These are phyloP conservation scores for Litsea cubeba DNA, from an alignment of 164 flowering plant genomes.

Conservation along the genomic window DNA sequence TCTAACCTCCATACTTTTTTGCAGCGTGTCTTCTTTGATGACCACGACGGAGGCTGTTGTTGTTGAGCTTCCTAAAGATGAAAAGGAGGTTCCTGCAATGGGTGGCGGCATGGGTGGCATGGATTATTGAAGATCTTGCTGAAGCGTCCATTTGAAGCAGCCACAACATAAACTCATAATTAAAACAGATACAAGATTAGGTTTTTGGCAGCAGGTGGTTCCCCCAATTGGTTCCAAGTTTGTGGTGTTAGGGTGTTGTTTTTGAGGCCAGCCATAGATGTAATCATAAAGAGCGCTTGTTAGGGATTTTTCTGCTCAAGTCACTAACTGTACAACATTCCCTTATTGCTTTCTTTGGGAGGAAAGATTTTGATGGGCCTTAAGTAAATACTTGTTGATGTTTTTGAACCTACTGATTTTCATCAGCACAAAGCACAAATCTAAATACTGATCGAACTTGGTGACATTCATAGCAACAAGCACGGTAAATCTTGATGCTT, in stretches of 20 bases:
- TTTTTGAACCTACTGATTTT: no score
- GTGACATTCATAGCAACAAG: no score
- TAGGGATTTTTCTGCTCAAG: neutral
- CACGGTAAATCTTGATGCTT: no score
- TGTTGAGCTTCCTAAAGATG: conserved; percentile 78
- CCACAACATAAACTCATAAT: neutral
- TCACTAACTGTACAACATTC: neutral
- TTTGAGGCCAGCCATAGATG: neutral
- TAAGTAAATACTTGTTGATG: neutral
- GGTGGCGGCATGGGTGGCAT: conserved; percentile 83
- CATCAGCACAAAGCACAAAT: no score
- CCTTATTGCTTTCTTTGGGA: neutral
- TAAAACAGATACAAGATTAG: neutral
- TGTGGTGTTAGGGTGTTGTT: neutral
- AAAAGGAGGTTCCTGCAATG: conserved; percentile 55
- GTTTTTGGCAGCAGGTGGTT: neutral
- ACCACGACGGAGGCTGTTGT: conserved; percentile 94
- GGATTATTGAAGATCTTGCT: conserved; percentile 45
- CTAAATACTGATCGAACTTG: no score
- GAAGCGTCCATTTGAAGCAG: neutral
- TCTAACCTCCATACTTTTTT: conserved; percentile 1
- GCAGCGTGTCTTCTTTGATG: conserved; percentile 89
- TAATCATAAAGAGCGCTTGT: neutral
- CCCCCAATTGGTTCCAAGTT: neutral
- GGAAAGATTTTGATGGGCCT: neutral